Percentiles rank a stretch among this genome's conserved stretches.
Evolutionary conservation across 2,329 filamentous ascomycete genomes (phyloP).

Genomic region (Grosmannia clavigera): DNA sequence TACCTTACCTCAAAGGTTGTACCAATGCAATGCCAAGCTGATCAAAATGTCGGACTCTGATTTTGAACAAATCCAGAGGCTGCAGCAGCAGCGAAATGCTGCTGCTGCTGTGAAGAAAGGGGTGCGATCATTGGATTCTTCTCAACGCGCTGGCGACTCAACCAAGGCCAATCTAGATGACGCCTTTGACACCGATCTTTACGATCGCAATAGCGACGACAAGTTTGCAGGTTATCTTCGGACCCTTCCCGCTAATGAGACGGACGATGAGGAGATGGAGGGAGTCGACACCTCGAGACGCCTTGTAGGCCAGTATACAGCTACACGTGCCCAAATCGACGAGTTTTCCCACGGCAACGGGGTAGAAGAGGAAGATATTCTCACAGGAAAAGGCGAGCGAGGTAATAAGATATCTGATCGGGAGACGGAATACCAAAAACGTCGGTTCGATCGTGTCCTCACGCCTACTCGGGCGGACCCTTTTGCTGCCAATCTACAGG

Average conservation of each 20-base stretch:
- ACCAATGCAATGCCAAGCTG: not conserved
- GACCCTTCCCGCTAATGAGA: constrained; percentile 73
- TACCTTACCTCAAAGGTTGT: not conserved
- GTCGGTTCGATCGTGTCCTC: constrained; percentile 76
- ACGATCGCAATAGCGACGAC: constrained; percentile 59
- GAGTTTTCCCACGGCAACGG: constrained; percentile 79
- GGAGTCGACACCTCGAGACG: constrained; percentile 62
- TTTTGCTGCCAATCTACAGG: constrained; percentile 64
- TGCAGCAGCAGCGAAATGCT: constrained; percentile 87
- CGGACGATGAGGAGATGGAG: constrained; percentile 68
- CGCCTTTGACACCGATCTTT: constrained; percentile 76
- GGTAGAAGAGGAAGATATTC: constrained; percentile 83
- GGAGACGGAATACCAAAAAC: constrained; percentile 96
- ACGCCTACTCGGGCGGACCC: constrained; percentile 79
- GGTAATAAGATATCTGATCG: constrained; percentile 83
- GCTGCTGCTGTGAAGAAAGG: constrained; percentile 67
- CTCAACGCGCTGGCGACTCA: constrained; percentile 70
- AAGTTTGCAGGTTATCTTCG: constrained; percentile 84
- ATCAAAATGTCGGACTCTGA: constrained; percentile 61
- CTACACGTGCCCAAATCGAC: constrained; percentile 80
- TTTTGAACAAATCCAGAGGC: constrained; percentile 75
- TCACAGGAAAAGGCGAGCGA: constrained; percentile 72
- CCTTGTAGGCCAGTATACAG: constrained; percentile 91
- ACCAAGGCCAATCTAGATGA: constrained; percentile 89
- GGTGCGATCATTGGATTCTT: constrained; percentile 63